Base-by-base conservation (phyloP, 176 grass and related monocot species). In the Paspalum notatum region DNA sequence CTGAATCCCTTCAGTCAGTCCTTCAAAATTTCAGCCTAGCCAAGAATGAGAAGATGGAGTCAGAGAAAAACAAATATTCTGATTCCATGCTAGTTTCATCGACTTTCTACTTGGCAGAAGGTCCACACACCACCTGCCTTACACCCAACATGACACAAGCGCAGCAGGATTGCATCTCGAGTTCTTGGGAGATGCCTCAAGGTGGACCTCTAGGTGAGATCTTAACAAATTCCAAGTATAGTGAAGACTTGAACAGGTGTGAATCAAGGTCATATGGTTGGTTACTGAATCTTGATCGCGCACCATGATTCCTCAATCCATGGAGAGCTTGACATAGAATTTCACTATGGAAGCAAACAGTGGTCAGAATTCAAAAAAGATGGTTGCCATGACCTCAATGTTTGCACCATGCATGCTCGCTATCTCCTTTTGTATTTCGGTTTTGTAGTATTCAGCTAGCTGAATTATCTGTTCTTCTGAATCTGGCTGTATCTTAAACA, bases 191-290 rank as follows among this genome's bases (percentile, higher is more conserved):
- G 72, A 87, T 90, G 79, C 84, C 78, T 79, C 88, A 71, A 80
- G 87, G 88, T 26, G 92, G 92, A 1, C 92, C 92, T 59, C 80
- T 94, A 53, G 92, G 92, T 8, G 91, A 91, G 75, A 94, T 94
- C 26, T 89, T 94, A 81, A 76, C 83, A 17, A 91, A 91, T 58
- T 83, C 89, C 72, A 91, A 80, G 70, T 76, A 75, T 54, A 59
- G 24, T 7, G 87, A 89, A 12, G 65, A 89, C 48, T 38, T 50
- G 4, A 81, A 18, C 72, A 82, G 65, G 50, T 71, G n/a, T 60
- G 83, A 72, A 50, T 50, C 78, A 72, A 85, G 87, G 63, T 58
- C 87, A 24, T 82, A 89, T 78, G 83, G 78, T 72, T 89, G 87
- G 87, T 51, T 82, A 67, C 16, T 89, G 21, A 89, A 85, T 72